These are phyloP conservation scores for Thermothielavioides terrestris DNA, from an alignment of 495 filamentous ascomycete genomes.

Conservation along the genomic window DNA sequence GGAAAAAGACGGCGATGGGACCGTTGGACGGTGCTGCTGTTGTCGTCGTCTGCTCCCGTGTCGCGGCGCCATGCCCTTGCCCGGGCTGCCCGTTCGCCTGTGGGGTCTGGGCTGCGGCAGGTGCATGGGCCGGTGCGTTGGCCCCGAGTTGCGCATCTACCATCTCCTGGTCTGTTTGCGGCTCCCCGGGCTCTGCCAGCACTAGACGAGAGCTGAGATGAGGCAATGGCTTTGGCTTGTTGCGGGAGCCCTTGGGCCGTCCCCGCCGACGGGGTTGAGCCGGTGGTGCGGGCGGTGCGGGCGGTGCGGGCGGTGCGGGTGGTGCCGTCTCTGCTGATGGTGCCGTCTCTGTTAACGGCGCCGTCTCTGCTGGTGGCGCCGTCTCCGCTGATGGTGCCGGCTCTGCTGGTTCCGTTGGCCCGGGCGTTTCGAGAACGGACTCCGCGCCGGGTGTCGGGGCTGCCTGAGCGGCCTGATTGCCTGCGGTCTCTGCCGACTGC, in stretches of 20 bases:
- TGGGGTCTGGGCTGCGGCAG: neutral
- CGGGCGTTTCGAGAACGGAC: too few species aligned
- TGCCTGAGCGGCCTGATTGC: neutral
- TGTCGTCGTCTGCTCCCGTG: constrained; percentile 2
- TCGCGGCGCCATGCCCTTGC: constrained; percentile 1
- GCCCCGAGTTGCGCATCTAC: constrained; percentile 8
- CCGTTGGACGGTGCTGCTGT: constrained; percentile 12
- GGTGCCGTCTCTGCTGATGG: neutral
- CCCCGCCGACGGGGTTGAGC: neutral
- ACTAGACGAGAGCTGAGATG: constrained; percentile 14
- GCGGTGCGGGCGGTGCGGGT: too few species aligned
- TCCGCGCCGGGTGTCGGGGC: too few species aligned
- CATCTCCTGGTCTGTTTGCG: constrained; percentile 3
- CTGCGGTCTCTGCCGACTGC: neutral
- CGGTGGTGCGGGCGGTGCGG: neutral
- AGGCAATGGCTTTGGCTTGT: constrained; percentile 1
- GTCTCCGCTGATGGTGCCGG: too few species aligned
- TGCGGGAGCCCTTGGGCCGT: neutral
- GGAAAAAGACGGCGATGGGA: constrained; percentile 55
- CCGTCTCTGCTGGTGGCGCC: neutral
- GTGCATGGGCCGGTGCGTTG: neutral
- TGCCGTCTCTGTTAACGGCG: neutral
- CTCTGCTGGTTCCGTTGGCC: too few species aligned
- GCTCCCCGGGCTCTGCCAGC: neutral
- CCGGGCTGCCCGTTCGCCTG: constrained; percentile 9